phyloP scores from a whole-genome alignment of 1,284 basidiomycete genomes.

The Marasmius tenuissimus region DNA sequence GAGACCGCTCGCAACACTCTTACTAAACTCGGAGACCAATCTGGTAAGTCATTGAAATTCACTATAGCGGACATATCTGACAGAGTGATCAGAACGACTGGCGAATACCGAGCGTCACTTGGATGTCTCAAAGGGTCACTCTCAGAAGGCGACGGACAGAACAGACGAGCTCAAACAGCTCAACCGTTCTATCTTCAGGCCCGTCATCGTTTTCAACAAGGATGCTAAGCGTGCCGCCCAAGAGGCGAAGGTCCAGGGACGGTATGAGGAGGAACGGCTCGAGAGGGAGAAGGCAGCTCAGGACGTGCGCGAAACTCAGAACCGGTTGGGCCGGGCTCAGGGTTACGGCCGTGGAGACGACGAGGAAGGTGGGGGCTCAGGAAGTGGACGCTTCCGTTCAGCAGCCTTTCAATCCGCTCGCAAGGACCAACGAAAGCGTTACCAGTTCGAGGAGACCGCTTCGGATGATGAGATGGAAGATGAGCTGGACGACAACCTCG shows the following conservation, averaged over 20 bases:
- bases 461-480: slow-evolving; percentile 97
- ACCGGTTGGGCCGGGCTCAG: slow-evolving; percentile 78
- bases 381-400: slow-evolving; percentile 45
- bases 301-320: slow-evolving; percentile 87
- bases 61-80: slow-evolving; percentile 1
- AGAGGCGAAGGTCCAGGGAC: slow-evolving; percentile 84
- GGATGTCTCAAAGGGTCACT: slow-evolving; percentile 91
- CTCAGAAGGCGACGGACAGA: slow-evolving; percentile 88
- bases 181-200: slow-evolving; percentile 94
- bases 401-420: slow-evolving; percentile 46
- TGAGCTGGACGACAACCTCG: slow-evolving; percentile 88
- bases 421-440: slow-evolving; percentile 79
- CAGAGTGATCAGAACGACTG: slow-evolving; percentile 65
- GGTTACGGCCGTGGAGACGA: slow-evolving; percentile 51
- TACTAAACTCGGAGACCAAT: slow-evolving; percentile 89
- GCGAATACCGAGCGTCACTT: slow-evolving; percentile 96
- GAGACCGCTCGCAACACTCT: slow-evolving; percentile 93
- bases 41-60: slow-evolving; percentile 58
- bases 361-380: slow-evolving; percentile 43
- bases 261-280: slow-evolving; percentile 87
- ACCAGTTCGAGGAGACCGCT: slow-evolving; percentile 92
- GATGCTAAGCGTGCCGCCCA: slow-evolving; percentile 88
- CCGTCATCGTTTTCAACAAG: slow-evolving; percentile 89
- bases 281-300: slow-evolving; percentile 85
- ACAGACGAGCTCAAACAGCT: slow-evolving; percentile 93